These are phyloP conservation scores for Hymenoscyphus albidus DNA, from an alignment of 2,329 filamentous ascomycete species.

Conservation along the genomic window DNA sequence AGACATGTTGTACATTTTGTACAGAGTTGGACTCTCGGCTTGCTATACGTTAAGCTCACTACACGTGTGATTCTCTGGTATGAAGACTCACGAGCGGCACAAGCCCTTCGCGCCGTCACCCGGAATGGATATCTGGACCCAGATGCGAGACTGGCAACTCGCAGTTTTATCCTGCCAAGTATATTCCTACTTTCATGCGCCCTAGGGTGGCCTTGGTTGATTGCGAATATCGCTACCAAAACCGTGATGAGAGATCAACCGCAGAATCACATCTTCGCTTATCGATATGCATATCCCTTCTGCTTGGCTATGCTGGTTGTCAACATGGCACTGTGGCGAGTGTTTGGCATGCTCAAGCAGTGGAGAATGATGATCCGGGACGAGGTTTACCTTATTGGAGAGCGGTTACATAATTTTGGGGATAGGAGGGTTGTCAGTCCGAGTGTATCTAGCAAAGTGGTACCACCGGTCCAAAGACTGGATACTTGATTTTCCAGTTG, in stretches of 20 bases:
- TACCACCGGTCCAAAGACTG: slow-evolving; percentile 24
- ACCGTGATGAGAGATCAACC: slow-evolving; percentile 31
- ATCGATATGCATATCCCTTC: slow-evolving; percentile 71
- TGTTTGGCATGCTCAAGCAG: slow-evolving; percentile 60
- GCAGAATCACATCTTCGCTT: slow-evolving; percentile 38
- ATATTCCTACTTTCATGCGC: slow-evolving; percentile 57
- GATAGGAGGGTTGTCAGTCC: slow-evolving; percentile 34
- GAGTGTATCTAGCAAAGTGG: slow-evolving; percentile 13
- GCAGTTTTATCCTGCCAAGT: slow-evolving; percentile 79
- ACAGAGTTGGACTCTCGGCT: slow-evolving; percentile 89
- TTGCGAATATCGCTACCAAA: slow-evolving; percentile 51
- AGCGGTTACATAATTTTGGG: slow-evolving; percentile 91
- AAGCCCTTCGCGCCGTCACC: slow-evolving; percentile 70
- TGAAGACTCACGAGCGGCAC: slow-evolving; percentile 65
- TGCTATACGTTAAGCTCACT: slow-evolving; percentile 82
- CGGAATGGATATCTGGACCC: slow-evolving; percentile 75
- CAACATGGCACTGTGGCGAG: slow-evolving; percentile 48
- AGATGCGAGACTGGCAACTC: slow-evolving; percentile 73
- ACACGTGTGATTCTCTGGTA: slow-evolving; percentile 66
- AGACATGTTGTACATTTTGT: slow-evolving; percentile 78
- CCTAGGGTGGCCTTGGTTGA: slow-evolving; percentile 58
- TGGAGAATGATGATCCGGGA: slow-evolving; percentile 85
- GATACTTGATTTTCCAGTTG: slow-evolving; percentile 23
- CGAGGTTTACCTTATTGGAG: slow-evolving; percentile 93
- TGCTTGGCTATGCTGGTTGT: slow-evolving; percentile 38